A percentile compares a stretch with the other conserved stretches of the same genome.
These are phyloP conservation scores for Podospora pseudoanserina DNA, from an alignment of 495 filamentous ascomycete genomes.

Conservation along the genomic window DNA sequence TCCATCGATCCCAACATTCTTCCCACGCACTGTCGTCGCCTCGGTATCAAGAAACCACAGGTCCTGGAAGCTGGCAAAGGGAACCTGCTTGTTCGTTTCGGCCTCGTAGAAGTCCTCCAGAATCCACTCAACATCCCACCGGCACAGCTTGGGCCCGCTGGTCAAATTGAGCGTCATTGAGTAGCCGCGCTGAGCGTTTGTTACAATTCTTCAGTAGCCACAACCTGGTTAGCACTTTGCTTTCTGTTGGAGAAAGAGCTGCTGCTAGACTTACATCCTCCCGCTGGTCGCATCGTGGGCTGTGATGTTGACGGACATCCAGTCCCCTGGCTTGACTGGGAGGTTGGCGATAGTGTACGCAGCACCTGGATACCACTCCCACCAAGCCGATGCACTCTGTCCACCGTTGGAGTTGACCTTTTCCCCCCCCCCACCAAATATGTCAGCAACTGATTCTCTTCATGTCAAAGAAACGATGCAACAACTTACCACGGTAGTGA, in stretches of 20 bases:
- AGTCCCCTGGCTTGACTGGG: slow-evolving; percentile 51
- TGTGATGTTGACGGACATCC: slow-evolving; percentile 50
- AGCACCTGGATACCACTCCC: slow-evolving; percentile 59
- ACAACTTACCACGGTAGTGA: slow-evolving; percentile 29
- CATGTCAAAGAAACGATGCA: background rate
- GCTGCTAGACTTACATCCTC: slow-evolving; percentile 30
- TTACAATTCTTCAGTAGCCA: slow-evolving; percentile 33
- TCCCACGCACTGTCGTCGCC: slow-evolving; percentile 24
- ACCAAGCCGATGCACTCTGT: slow-evolving; percentile 49
- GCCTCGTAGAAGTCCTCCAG: slow-evolving; percentile 35
- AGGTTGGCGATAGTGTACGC: slow-evolving; percentile 49
- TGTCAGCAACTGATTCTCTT: background rate
- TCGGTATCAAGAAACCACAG: slow-evolving; percentile 35
- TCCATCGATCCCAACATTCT: slow-evolving; percentile 24
- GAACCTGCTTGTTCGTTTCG: slow-evolving; percentile 24
- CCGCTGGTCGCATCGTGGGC: slow-evolving; percentile 43
- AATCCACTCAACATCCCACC: slow-evolving; percentile 39
- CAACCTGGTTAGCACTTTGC: background rate
- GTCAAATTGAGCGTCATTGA: slow-evolving; percentile 45
- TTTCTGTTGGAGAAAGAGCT: background rate
- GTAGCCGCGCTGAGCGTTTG: slow-evolving; percentile 49
- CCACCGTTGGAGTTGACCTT: slow-evolving; percentile 31
- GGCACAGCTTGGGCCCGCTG: slow-evolving; percentile 30
- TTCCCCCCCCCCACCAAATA: background rate
- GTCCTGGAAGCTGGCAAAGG: slow-evolving; percentile 34